Percentiles rank a stretch among this genome's conserved stretches.
phyloP scores from a whole-genome alignment of 345 rosid genomes.

The Theobroma cacao region DNA sequence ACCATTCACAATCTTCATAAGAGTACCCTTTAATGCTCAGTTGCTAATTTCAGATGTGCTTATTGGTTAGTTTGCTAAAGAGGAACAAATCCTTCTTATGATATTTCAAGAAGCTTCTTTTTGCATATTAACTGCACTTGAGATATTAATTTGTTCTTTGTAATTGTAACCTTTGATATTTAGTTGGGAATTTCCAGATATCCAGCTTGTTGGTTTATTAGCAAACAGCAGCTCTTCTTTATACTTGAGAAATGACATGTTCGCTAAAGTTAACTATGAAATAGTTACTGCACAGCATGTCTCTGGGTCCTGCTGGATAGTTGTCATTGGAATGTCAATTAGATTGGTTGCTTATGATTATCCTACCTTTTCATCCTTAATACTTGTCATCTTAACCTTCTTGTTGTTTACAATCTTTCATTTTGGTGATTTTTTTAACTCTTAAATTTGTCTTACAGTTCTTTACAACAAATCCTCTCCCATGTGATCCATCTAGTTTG shows the following conservation, averaged over 20 bases:
- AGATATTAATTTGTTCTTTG: background rate
- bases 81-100: background rate
- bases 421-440: background rate
- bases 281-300: background rate
- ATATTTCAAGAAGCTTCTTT: background rate
- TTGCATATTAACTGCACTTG: background rate
- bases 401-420: background rate
- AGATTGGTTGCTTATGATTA: background rate
- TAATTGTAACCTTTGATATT: background rate
- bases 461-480: slow-evolving; percentile 52
- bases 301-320: background rate
- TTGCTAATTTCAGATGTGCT: background rate
- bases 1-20: background rate
- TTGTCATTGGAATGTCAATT: background rate
- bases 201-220: background rate
- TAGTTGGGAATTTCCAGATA: background rate
- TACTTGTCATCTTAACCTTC: background rate
- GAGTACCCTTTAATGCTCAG: background rate
- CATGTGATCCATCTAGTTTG: slow-evolving; percentile 60
- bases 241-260: background rate
- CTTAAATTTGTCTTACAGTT: slow-evolving; percentile 31
- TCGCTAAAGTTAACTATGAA: background rate
- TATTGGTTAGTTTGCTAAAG: background rate
- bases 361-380: background rate
- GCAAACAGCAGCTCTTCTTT: background rate